These are phyloP conservation scores for Ophiostoma populinum DNA, from an alignment of 2,329 filamentous ascomycete genomes.

Conservation along the genomic window DNA sequence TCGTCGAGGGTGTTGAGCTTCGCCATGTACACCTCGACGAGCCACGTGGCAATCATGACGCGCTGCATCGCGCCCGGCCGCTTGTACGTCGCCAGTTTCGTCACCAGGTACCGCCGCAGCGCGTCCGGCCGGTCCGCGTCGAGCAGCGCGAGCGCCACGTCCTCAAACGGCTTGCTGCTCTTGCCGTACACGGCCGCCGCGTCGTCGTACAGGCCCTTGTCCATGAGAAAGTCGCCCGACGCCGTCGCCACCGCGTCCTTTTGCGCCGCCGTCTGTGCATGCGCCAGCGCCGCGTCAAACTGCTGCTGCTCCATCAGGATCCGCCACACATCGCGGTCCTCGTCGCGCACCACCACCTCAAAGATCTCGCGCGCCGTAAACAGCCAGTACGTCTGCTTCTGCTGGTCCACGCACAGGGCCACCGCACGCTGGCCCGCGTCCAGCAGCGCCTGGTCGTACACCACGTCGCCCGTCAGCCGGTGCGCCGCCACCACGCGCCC, in stretches of 20 bases:
- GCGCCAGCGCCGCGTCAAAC: constrained; percentile 75
- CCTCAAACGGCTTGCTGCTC: constrained; percentile 93
- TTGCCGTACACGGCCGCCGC: constrained; percentile 83
- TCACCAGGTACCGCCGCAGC: constrained; percentile 71
- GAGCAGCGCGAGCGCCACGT: constrained; percentile 81
- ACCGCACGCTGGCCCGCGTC: constrained; percentile 62
- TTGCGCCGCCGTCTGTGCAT: constrained; percentile 63
- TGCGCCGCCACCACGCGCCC: constrained; percentile 73
- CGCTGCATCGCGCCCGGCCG: constrained; percentile 80
- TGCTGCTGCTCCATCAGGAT: constrained; percentile 76
- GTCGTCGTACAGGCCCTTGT: constrained; percentile 66
- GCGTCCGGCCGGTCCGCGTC: constrained; percentile 84
- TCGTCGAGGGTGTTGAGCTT: constrained; percentile 92
- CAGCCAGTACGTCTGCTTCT: constrained; percentile 95
- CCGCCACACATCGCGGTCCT: constrained; percentile 86
- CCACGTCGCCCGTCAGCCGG: constrained; percentile 64
- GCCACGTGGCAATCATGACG: constrained; percentile 88
- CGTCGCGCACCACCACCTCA: constrained; percentile 79
- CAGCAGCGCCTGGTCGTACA: constrained; percentile 77
- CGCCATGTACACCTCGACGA: constrained; percentile 92
- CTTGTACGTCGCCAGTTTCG: constrained; percentile 66
- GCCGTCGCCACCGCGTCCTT: constrained; percentile 84
- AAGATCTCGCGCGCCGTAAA: constrained; percentile 85
- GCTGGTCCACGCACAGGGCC: constrained; percentile 74
- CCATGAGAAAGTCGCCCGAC: constrained; percentile 74